Evolutionary conservation across 2,329 filamentous ascomycete genomes (phyloP).

Genomic region (Ceratocystis diversiconidia): DNA sequence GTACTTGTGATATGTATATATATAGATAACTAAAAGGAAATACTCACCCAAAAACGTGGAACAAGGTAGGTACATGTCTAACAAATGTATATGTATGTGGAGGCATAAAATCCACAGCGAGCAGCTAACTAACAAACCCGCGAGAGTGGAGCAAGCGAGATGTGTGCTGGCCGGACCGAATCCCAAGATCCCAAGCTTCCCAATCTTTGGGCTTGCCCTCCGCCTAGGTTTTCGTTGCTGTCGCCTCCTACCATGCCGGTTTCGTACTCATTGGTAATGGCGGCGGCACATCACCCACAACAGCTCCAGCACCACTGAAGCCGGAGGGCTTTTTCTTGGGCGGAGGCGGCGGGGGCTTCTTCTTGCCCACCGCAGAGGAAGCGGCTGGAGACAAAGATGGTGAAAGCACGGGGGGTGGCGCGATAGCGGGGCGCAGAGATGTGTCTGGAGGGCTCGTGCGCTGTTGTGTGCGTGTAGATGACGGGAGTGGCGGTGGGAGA

Average conservation of each 20-base stretch:
- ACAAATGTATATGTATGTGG: too few relatives aligned
- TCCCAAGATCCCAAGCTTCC: too few relatives aligned
- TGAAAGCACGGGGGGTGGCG: background rate
- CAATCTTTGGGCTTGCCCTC: too few relatives aligned
- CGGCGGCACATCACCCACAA: slow-evolving; percentile 28
- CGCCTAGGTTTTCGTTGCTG: background rate
- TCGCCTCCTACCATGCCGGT: slow-evolving; percentile 24
- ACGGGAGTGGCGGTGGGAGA: background rate
- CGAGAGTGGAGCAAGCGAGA: too few relatives aligned
- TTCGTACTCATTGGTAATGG: slow-evolving; percentile 40
- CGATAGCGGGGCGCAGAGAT: background rate
- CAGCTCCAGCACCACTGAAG: slow-evolving; percentile 5
- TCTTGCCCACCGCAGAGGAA: slow-evolving; percentile 29
- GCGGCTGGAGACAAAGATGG: background rate
- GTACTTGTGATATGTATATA: background rate
- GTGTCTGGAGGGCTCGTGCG: background rate
- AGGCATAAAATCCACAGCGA: too few relatives aligned
- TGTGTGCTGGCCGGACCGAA: too few relatives aligned
- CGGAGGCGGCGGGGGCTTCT: slow-evolving; percentile 39
- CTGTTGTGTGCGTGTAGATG: background rate
- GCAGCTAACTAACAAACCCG: too few relatives aligned
- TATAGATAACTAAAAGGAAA: background rate
- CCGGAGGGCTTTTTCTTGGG: slow-evolving; percentile 39
- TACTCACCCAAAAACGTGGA: background rate
- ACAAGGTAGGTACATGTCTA: too few relatives aligned